Base-by-base conservation (phyloP, 2,329 filamentous ascomycete species). In the Aspergillus brasiliensis region DNA sequence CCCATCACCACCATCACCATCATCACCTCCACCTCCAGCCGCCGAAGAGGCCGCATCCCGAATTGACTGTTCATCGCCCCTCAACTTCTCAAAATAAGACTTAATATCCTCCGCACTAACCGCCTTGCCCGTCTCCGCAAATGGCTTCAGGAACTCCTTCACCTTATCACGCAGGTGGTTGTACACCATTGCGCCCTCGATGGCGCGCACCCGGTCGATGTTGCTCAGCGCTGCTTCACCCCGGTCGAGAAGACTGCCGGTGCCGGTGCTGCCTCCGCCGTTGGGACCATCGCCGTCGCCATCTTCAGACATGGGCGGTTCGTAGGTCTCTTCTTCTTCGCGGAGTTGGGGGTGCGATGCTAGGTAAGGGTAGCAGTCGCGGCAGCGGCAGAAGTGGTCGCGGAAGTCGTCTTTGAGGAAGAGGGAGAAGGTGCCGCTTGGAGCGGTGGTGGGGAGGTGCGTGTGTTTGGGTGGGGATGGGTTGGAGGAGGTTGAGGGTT, bases 101-200 rank as follows among this genome's bases (percentile, higher is more conserved):
- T 97, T 99, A 77, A 99, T 95, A 77, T 98, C 93, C 72, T 99
- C 95, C 1, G 94, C 94, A 1, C 92, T 89, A 21, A 99, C 93
- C 0, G 91, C 88, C 75, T 91, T 82, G 1, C 94, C 94, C 63
- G 89, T 96, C 73, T 97, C 92, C 0, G 95, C 95, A 74, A 97
- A 99, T 46, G 96, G 90, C 77, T 93, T 88, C 70, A 99, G 86
- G 74, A 99, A 98, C 0, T 89, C 88, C 81, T 94, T 97, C n/a
- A 99, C 87, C 73, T 94, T 93, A 71, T 98, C 93, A 72, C 96
- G 95, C 61, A 99, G 84, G 70, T 96, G 90, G 70, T 98, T 97
- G 78, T 98, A 99, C 0, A 93, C 94, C 92, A 98, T 97, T 48
- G 96, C 94, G 15, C 95, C 95, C 75, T 99, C 91, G 58, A 99